Evolutionary conservation across 2,329 filamentous ascomycete genomes (phyloP).

Genomic region (Aspergillus fischeri): DNA sequence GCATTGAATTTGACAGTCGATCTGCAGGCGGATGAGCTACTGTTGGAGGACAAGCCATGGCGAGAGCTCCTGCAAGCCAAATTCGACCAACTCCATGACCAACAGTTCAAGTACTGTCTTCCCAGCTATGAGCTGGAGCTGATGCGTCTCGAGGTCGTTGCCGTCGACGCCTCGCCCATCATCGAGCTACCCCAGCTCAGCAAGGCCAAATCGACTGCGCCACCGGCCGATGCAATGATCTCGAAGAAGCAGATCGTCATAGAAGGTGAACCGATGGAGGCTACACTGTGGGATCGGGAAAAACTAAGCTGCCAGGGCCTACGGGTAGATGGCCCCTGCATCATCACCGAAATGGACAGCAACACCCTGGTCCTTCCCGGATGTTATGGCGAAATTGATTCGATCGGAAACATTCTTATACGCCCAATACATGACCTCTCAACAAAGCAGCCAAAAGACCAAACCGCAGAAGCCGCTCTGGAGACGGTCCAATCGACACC

Average conservation of each 20-base stretch:
- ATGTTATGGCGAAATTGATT: slow-evolving; percentile 45
- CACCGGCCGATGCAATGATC: slow-evolving; percentile 35
- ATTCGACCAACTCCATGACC: slow-evolving; percentile 42
- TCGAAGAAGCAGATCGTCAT: slow-evolving; percentile 38
- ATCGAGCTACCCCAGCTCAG: slow-evolving; percentile 36
- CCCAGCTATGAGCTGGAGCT: slow-evolving; percentile 44
- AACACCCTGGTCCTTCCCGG: slow-evolving; percentile 50
- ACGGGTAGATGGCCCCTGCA: slow-evolving; percentile 42
- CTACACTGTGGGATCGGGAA: slow-evolving; percentile 44
- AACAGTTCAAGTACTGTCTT: slow-evolving; percentile 46
- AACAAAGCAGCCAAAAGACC: slow-evolving; percentile 14
- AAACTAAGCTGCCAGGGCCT: slow-evolving; percentile 39
- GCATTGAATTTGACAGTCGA: slow-evolving; percentile 36
- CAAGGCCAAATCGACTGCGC: slow-evolving; percentile 22
- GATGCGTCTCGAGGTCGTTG: slow-evolving; percentile 45
- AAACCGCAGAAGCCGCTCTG: slow-evolving; percentile 36
- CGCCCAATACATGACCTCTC: slow-evolving; percentile 30
- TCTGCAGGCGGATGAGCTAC: slow-evolving; percentile 33
- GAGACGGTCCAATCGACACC: slow-evolving; percentile 38
- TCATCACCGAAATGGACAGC: slow-evolving; percentile 51
- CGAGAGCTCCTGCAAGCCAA: slow-evolving; percentile 32
- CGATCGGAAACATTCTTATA: slow-evolving; percentile 49
- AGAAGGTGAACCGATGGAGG: slow-evolving; percentile 38
- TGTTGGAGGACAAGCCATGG: slow-evolving; percentile 24
- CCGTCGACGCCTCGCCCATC: slow-evolving; percentile 41